Conservation (phyloP, 257 asterid genomes). For the Galeopsis tetrahit region DNA sequence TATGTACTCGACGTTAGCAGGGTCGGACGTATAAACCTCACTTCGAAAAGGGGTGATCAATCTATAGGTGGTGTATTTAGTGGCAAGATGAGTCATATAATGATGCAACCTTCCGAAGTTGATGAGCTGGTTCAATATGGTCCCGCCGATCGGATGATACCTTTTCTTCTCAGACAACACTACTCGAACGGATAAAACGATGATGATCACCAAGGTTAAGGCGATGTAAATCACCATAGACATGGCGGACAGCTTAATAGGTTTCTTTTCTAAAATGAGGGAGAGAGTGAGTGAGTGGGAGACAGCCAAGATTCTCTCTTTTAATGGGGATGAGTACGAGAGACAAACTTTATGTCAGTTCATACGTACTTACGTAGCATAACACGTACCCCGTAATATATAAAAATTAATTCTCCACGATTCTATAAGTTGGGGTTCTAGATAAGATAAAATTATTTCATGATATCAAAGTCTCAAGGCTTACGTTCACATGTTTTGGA, state of each 20-base stretch:
- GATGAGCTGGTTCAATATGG: slow-evolving; percentile 52
- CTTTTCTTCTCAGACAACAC: background rate
- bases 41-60: slow-evolving; percentile 52
- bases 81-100: slow-evolving; percentile 68
- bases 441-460: no score
- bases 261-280: no score
- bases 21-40: slow-evolving; percentile 70
- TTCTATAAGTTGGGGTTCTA: no score
- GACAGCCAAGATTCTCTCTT: no score
- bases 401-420: no score
- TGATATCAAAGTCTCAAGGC: no score
- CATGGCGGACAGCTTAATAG: background rate
- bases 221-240: background rate
- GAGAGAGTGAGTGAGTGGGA: no score
- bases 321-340: no score
- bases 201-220: background rate
- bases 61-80: slow-evolving; percentile 57
- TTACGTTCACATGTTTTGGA: no score
- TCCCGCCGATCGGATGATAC: slow-evolving; percentile 57
- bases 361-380: no score
- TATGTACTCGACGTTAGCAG: slow-evolving; percentile 64
- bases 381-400: no score
- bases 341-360: no score
- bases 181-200: background rate
- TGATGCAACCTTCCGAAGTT: slow-evolving; percentile 66